Evolutionary conservation across 139 green algal species (phyloP).

Genomic region (Chlamydomonas asymmetrica): DNA sequence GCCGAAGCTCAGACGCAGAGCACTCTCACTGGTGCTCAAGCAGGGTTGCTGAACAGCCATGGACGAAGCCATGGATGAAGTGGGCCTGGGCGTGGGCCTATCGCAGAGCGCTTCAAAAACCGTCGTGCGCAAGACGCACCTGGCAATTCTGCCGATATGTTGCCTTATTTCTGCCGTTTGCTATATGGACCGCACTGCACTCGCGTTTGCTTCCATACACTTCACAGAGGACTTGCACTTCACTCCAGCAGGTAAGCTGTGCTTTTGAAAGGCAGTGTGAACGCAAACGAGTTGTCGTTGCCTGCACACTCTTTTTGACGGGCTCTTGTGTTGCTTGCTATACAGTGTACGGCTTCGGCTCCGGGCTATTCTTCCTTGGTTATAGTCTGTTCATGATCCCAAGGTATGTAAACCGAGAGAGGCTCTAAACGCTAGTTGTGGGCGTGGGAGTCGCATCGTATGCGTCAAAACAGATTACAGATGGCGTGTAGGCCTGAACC

Average conservation of each 20-base stretch:
- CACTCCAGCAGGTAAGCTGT: slow-evolving; percentile 10
- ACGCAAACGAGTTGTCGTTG: background rate
- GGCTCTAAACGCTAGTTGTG: no score
- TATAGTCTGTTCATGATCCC: slow-evolving; percentile 74
- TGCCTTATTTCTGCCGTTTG: slow-evolving; percentile 39
- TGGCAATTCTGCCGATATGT: slow-evolving; percentile 21
- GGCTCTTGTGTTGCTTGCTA: background rate
- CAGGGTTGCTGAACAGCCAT: no score
- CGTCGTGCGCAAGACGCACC: no score
- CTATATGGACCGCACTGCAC: slow-evolving; percentile 78
- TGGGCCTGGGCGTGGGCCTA: no score
- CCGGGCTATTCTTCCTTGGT: slow-evolving; percentile 78
- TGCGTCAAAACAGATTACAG: no score
- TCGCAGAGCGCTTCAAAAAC: no score
- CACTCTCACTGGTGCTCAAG: no score
- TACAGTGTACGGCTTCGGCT: slow-evolving; percentile 67
- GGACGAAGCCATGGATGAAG: no score
- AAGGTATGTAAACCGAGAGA: slow-evolving; percentile 44
- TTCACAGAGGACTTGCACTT: slow-evolving; percentile 56
- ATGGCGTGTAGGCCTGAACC: no score
- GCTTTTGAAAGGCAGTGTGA: background rate
- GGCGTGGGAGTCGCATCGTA: no score
- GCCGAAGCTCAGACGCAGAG: no score
- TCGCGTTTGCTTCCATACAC: slow-evolving; percentile 72
- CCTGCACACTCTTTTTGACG: background rate